Evolutionary conservation across 2,329 filamentous ascomycete species (phyloP), one percentile per base, ranked within the genome.

Genomic region (Botryotinia calthae): DNA sequence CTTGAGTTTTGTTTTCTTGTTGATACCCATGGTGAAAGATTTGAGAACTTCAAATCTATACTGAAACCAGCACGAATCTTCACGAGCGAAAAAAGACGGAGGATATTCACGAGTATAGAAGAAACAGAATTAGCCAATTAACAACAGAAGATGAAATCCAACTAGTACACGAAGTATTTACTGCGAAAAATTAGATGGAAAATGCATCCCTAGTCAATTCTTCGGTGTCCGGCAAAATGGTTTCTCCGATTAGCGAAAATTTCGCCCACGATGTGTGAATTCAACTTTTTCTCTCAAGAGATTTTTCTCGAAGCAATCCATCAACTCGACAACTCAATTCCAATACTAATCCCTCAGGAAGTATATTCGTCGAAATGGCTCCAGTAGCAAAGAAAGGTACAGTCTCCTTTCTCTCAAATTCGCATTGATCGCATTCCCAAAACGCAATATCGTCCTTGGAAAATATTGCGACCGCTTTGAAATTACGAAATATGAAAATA

Each of bases 1-100:
- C 76, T 85, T 87, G 7, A 81, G 79, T 72, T 83, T 82, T 70
- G 83, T 75, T 48, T 85, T 88, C 65, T 81, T 83, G 18, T 80
- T 76, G 73, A 82, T 40, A 40, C 70, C 83, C 86, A 89, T 89
- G 20, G 74, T 75, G 40, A 37, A 67, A 40, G 42, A 42, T 70
- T 9, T 67, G 37, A 46, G 18, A 28, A 31, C 28, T 59, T 66
- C 48, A 64, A 59, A 34, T 20, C 25, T 22, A 66, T 56, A 8
- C 51, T 10, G 54, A 48, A 31, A 37, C 25, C 25, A 40, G 16
- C 44, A 48, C 28, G 37, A 51, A 28, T 58, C n/a, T 42, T 28
- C 22, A 25, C 20, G 44, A n/a, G 12, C 14, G 51, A 56, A 62
- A 10, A 68, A 31, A 1, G 7, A 37, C 37, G n/a, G 18, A 72